Evolutionary conservation across 192 early-diverging fungal species (phyloP).

Genomic region (Phlyctochytrium planicorne): DNA sequence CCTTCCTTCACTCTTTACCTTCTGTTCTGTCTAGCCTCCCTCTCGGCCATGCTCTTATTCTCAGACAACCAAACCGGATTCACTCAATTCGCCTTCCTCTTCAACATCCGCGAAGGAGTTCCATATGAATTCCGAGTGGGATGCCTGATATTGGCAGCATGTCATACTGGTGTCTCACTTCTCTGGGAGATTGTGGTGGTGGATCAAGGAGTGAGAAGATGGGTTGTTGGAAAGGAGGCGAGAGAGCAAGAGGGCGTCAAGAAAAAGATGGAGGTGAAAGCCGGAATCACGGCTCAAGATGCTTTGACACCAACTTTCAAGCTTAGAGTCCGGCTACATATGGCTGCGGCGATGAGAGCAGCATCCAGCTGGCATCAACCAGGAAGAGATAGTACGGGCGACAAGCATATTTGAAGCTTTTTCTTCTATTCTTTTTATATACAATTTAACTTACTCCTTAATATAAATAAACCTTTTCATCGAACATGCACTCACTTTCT

Average conservation of each 20-base stretch:
- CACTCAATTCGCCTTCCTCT: constrained; percentile 18
- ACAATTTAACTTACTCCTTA: too few species aligned
- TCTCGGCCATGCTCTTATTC: constrained; percentile 31
- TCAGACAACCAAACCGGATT: constrained; percentile 26
- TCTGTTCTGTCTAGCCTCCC: constrained; percentile 10
- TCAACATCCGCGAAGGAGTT: constrained; percentile 31
- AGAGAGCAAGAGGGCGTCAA: constrained; percentile 22
- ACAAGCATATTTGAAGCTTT: too few species aligned
- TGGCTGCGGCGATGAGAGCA: constrained; percentile 17
- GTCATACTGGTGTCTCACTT: constrained; percentile 18
- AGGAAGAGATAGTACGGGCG: too few species aligned
- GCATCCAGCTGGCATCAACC: constrained; percentile 13
- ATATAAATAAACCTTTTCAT: too few species aligned
- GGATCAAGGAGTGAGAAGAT: constrained; percentile 19
- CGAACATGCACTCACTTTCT: too few species aligned
- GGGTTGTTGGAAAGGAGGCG: constrained; percentile 23
- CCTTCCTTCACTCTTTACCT: constrained; percentile 28
- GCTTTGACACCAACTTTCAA: not conserved
- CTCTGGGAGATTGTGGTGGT: constrained; percentile 33
- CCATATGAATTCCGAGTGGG: constrained; percentile 26
- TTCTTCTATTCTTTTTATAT: too few species aligned
- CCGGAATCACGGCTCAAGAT: not conserved
- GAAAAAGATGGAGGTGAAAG: not conserved
- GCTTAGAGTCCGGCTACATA: constrained; percentile 14
- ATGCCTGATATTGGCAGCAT: constrained; percentile 21